phyloP scores from a whole-genome alignment of 1,139 yeast genomes.

The Yamadazyma friedrichii region DNA sequence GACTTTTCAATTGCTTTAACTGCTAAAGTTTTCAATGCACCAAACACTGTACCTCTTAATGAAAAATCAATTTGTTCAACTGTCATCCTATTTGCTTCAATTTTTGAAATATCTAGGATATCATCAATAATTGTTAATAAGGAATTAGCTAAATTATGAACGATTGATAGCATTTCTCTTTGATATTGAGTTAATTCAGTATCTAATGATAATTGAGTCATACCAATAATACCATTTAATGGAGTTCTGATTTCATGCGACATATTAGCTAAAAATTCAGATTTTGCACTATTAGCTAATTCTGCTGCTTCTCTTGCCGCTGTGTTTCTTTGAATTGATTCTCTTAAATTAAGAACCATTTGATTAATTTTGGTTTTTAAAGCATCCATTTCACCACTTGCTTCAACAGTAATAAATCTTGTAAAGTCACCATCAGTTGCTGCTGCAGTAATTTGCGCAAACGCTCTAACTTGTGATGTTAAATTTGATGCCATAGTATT shows the following conservation, averaged over 20 bases:
- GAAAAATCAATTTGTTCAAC: constrained; percentile 86
- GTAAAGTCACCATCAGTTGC: constrained; percentile 94
- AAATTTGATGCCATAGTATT: constrained; percentile 91
- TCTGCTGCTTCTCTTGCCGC: constrained; percentile 95
- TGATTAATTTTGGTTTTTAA: constrained; percentile 86
- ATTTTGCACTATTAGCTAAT: constrained; percentile 84
- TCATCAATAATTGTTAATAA: constrained; percentile 83
- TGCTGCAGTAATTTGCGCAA: constrained; percentile 90
- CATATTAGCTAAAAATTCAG: constrained; percentile 87
- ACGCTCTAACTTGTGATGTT: constrained; percentile 89
- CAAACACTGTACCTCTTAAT: constrained; percentile 80
- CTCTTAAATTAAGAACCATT: constrained; percentile 85
- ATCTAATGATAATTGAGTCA: constrained; percentile 85
- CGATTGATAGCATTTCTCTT: constrained; percentile 85
- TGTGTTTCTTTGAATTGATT: constrained; percentile 85
- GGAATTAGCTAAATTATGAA: constrained; percentile 81
- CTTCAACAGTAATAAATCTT: constrained; percentile 85
- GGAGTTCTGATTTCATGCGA: constrained; percentile 93
- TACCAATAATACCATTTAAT: constrained; percentile 88
- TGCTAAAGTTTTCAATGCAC: constrained; percentile 82
- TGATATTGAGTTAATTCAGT: constrained; percentile 87
- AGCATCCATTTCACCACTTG: constrained; percentile 93
- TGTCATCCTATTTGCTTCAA: constrained; percentile 90
- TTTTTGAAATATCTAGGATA: constrained; percentile 85
- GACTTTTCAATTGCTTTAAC: constrained; percentile 87